A percentile compares a stretch with the other conserved stretches of the same genome.
Conservation (phyloP, 768 basidiomycete species). For the Psilocybe cyanescens region DNA sequence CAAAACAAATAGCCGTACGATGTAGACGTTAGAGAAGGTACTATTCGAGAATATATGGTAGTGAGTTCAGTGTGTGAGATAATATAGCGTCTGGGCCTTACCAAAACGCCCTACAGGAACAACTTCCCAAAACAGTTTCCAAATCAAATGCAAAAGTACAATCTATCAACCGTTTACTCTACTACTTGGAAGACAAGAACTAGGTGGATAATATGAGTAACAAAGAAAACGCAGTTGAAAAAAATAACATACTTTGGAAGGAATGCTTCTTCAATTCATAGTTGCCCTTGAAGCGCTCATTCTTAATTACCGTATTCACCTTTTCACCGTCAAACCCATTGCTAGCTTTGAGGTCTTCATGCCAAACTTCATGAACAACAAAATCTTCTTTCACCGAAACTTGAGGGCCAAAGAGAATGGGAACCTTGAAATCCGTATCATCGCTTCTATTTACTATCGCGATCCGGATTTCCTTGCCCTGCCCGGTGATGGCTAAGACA, state of each 20-base stretch:
- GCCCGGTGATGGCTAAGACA: constrained; percentile 33
- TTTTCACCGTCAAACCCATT: constrained; percentile 49
- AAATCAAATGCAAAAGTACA: not conserved
- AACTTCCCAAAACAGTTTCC: too few species aligned
- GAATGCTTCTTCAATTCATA: constrained; percentile 50
- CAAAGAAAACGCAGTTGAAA: not conserved
- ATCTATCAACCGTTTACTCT: not conserved
- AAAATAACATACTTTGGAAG: constrained; percentile 40
- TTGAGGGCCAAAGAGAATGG: constrained; percentile 40
- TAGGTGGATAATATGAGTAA: not conserved
- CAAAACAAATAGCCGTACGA: too few species aligned
- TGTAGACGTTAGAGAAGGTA: too few species aligned
- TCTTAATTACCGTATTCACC: constrained; percentile 35
- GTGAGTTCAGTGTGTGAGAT: too few species aligned
- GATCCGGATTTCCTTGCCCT: constrained; percentile 44
- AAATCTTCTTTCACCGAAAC: constrained; percentile 28
- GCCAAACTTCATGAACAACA: constrained; percentile 56
- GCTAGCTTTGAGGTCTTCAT: constrained; percentile 41
- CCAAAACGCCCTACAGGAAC: too few species aligned
- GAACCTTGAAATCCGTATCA: constrained; percentile 36
- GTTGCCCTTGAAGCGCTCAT: constrained; percentile 34
- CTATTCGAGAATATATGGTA: too few species aligned
- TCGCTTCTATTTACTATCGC: constrained; percentile 58
- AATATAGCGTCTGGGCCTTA: too few species aligned
- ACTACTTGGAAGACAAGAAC: constrained; percentile 13